Conservation (phyloP, 768 basidiomycete genomes). For the Trametes elegans region DNA sequence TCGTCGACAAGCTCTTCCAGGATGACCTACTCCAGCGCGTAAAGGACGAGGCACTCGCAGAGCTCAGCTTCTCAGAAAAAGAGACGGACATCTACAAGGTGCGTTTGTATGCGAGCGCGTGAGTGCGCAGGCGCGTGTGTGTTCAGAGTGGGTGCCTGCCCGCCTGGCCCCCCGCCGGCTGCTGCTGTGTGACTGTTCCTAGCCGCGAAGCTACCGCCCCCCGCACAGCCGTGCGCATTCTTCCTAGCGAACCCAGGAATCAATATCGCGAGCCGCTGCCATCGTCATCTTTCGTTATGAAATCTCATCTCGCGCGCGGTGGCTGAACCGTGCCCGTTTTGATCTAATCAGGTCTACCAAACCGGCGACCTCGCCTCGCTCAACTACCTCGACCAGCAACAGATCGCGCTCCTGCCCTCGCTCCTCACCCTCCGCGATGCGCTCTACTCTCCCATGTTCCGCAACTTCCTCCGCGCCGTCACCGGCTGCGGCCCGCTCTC, state of each 20-base stretch:
- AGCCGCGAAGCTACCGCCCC: background rate
- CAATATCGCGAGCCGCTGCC: too few relatives aligned
- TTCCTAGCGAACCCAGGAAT: too few relatives aligned
- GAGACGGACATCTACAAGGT: conserved; percentile 99
- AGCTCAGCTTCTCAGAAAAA: conserved; percentile 86
- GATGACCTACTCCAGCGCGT: conserved; percentile 78
- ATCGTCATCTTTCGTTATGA: too few relatives aligned
- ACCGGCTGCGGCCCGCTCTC: conserved; percentile 93
- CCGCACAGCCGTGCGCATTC: too few relatives aligned
- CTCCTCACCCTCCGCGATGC: conserved; percentile 85
- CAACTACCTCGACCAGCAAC: conserved; percentile 74
- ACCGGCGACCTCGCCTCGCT: conserved; percentile 96
- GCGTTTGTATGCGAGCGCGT: too few relatives aligned
- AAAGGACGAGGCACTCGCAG: conserved; percentile 77
- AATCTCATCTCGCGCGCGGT: background rate
- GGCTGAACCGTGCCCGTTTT: background rate
- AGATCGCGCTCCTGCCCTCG: conserved; percentile 76
- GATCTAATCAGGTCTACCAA: conserved; percentile 77
- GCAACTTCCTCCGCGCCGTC: conserved; percentile 76
- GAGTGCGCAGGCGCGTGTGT: too few relatives aligned
- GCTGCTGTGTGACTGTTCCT: background rate
- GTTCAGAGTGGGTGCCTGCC: too few relatives aligned
- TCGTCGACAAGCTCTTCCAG: conserved; percentile 80
- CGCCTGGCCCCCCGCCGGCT: too few relatives aligned
- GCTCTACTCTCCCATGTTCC: conserved; percentile 83